Percentiles rank a stretch among this genome's conserved stretches.
These are phyloP conservation scores for Tricholoma sp. DNA, from an alignment of 768 basidiomycete genomes.

Conservation along the genomic window DNA sequence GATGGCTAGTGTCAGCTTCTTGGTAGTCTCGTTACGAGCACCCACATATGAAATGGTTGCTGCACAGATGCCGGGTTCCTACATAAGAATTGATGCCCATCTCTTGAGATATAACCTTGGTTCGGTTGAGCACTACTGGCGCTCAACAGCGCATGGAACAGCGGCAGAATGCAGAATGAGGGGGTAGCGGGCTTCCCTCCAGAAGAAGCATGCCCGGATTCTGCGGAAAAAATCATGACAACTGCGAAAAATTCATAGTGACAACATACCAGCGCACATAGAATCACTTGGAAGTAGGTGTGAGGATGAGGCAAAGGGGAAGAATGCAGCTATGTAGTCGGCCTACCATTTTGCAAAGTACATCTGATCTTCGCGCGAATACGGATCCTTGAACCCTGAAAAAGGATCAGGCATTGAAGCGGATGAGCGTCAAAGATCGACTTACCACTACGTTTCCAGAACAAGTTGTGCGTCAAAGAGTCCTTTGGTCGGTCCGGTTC, in stretches of 20 bases:
- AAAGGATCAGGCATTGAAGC: neutral
- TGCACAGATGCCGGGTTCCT: conserved; percentile 46
- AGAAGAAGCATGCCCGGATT: conserved; percentile 42
- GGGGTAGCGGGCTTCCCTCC: conserved; percentile 35
- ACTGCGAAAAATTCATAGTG: neutral
- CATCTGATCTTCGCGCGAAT: conserved; percentile 49
- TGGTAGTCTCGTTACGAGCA: conserved; percentile 2
- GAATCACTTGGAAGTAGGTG: neutral
- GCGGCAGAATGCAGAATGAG: conserved; percentile 49
- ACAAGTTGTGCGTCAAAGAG: conserved; percentile 45
- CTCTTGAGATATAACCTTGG: conserved; percentile 40
- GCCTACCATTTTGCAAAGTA: conserved; percentile 52
- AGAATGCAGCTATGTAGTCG: conserved; percentile 24
- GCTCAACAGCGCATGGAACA: conserved; percentile 39
- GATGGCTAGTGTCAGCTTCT: neutral
- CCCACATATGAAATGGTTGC: conserved; percentile 59
- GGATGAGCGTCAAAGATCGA: neutral
- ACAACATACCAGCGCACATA: neutral
- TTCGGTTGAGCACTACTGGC: conserved; percentile 4
- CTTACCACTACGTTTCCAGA: conserved; percentile 53
- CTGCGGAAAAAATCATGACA: conserved; percentile 21
- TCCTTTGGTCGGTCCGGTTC: conserved; percentile 47
- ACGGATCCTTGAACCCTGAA: conserved; percentile 61
- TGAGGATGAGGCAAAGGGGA: neutral
- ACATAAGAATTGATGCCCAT: conserved; percentile 53